Evolutionary conservation across 768 basidiomycete genomes (phyloP), one percentile per base, ranked within the genome.

Genomic region (Podaxis sp.): DNA sequence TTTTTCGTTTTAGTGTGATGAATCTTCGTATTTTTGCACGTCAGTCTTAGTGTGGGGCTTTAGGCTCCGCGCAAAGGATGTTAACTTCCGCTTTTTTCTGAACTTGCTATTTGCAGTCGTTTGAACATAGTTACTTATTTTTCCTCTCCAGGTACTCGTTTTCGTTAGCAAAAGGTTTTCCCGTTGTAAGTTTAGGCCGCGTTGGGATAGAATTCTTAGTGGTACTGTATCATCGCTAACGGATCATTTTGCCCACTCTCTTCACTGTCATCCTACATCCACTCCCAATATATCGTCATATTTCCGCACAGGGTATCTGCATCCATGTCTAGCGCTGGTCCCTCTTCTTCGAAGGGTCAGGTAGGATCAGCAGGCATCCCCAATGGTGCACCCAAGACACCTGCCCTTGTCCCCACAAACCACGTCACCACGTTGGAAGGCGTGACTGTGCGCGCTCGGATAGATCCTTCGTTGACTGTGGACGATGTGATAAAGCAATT

Each of bases 401-500:
- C 84, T 12, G 75, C 79, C 5, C 79, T 93, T 36, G 83, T 93
- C 2, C 93, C 93, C 7, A 94, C 93, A 9, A 94, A 94, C 74
- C 91, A 82, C 61, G 91, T 94, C 55, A 87, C 90, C 2, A 92
- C 89, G 6, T 84, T 81, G 60, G 88, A 91, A 19, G 91, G 91
- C 47, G 68, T 82, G 33, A 87, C 87, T 49, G 91, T 94, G 22
- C 87, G 91, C 64, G 88, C 91, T 11, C 85, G 93, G 63, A 94
- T 94, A 66, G 93, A 94, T 71, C 89, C 90, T 15, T 87, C 91
- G 4, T 79, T 94, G 33, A 86, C 88, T 5, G 93, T 93, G 56
- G 86, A 90, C 57, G 93, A 94, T 71, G 93, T 94, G 61, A 83
- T 94, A 55, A 86, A 85, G 60, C 91, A 93, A 72, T 82, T 94